Percentiles rank a stretch among this genome's conserved stretches.
Evolutionary conservation across 1,139 yeast genomes (phyloP).

Genomic region (Meyerozyma smithsonii): DNA sequence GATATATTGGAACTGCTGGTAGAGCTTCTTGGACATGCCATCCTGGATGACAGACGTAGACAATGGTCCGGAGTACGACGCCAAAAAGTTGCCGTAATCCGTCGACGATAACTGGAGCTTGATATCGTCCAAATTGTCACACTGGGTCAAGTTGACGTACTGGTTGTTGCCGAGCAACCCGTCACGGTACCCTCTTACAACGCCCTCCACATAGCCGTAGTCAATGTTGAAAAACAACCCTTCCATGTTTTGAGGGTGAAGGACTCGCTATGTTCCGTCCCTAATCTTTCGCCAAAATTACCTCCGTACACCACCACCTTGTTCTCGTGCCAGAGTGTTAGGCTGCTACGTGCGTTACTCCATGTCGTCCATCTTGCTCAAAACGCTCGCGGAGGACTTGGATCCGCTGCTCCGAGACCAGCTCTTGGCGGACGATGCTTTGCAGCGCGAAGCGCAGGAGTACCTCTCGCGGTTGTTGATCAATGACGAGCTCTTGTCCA

Average conservation of each 20-base stretch:
- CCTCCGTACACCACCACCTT: not conserved
- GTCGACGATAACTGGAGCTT: constrained; percentile 92
- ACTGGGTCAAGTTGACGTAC: constrained; percentile 89
- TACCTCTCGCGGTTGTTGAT: constrained; percentile 26
- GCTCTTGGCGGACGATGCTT: constrained; percentile 11
- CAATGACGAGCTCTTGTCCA: constrained; percentile 39
- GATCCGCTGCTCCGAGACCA: constrained; percentile 12
- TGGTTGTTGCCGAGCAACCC: constrained; percentile 76
- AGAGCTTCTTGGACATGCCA: constrained; percentile 67
- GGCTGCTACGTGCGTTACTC: not conserved
- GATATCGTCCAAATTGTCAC: constrained; percentile 90
- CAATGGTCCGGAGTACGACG: constrained; percentile 76
- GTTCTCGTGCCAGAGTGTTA: not conserved
- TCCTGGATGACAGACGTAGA: constrained; percentile 83
- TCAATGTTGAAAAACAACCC: constrained; percentile 85
- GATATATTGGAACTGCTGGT: constrained; percentile 80
- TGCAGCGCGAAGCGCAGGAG: constrained; percentile 12
- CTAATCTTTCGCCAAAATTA: not conserved
- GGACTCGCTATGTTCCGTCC: not conserved
- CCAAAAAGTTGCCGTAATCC: constrained; percentile 87
- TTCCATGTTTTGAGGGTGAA: constrained; percentile 49
- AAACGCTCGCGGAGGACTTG: constrained; percentile 16
- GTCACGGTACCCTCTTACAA: constrained; percentile 89
- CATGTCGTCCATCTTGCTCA: constrained; percentile 19
- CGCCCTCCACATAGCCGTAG: constrained; percentile 87